Evolutionary conservation across 768 basidiomycete species (phyloP).

Genomic region (Boletellus emodensis): DNA sequence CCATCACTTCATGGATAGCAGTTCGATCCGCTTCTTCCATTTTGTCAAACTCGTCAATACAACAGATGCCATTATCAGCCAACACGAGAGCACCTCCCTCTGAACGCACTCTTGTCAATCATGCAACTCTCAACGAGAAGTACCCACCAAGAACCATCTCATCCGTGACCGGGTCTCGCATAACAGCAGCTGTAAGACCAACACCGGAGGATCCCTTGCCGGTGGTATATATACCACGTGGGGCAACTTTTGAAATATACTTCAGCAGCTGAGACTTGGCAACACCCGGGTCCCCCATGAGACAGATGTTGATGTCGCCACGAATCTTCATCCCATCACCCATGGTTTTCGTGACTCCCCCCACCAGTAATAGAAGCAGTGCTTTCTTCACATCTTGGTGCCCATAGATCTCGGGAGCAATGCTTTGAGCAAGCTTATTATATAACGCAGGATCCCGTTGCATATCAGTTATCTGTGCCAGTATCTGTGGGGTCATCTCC

Average conservation of each 20-base stretch:
- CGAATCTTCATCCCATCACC: conserved; percentile 99
- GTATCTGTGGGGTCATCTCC: conserved; percentile 86
- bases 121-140: background rate
- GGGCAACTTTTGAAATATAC: conserved; percentile 98
- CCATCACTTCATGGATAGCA: conserved; percentile 99
- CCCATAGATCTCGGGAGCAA: conserved; percentile 98
- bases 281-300: conserved; percentile 99
- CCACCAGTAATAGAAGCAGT: conserved; percentile 84
- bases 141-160: conserved; percentile 95
- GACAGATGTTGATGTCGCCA: conserved; percentile 94
- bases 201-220: conserved; percentile 98
- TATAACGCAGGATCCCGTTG: conserved; percentile 78
- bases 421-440: conserved; percentile 82
- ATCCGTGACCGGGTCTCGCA: conserved; percentile 98
- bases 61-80: conserved; percentile 98
- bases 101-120: conserved; percentile 31
- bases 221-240: conserved; percentile 96
- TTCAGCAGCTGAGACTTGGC: conserved; percentile 96
- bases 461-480: conserved; percentile 62
- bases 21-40: conserved; percentile 99
- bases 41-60: conserved; percentile 99
- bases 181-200: conserved; percentile 97
- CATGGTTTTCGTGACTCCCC: conserved; percentile 92
- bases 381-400: conserved; percentile 98
- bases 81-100: conserved; percentile 99